Evolutionary conservation across 768 basidiomycete species (phyloP), one percentile per base, ranked within the genome.

Genomic region (Lyophyllum atratum): DNA sequence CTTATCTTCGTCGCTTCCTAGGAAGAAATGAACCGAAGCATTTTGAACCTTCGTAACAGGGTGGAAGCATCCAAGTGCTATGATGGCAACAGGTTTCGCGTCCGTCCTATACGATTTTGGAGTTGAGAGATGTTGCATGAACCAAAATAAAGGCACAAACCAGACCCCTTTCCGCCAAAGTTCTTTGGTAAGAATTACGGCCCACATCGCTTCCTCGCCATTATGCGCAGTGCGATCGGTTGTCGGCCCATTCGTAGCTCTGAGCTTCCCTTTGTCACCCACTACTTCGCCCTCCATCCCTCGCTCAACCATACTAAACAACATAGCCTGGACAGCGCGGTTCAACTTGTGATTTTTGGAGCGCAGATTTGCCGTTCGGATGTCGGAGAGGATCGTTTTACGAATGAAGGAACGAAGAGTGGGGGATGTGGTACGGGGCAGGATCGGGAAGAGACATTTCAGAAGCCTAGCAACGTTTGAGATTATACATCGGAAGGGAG

Each of bases 151-250:
- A 15, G 25, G 17, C 26, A 71, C 78, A 19, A 55, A 88, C 94
- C 97, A 99, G 25, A 95, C 83, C 39, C 87, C 85, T 74, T 95
- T 98, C 68, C 84, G 83, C 97, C 96, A 98, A 14, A 98, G 78
- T 65, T 98, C 95, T 70, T 92, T 91, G 17, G 93, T 92, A 52
- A 98, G 74, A 42, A 95, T 88, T 49, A 99, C 87, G 4, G 97
- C 96, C 95, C 96, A 98, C 87, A 97, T 91, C 2, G 95, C 95
- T 64, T 98, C 97, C 29, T 93, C 91, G 1, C 86, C 85, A 48
- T 76, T 79, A 53, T 74, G 71, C 26, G 72, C 70, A 12, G 72
- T 68, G n/a, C 70, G 70, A 57, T 80, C 77, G 24, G 65, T 68
- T 1, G 74, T 72, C 9, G 75, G 69, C 6, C 73, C 71, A 49